Evolutionary conservation across 202 grass and related monocot genomes (phyloP).

Genomic region (Tripidium arundinaceum): DNA sequence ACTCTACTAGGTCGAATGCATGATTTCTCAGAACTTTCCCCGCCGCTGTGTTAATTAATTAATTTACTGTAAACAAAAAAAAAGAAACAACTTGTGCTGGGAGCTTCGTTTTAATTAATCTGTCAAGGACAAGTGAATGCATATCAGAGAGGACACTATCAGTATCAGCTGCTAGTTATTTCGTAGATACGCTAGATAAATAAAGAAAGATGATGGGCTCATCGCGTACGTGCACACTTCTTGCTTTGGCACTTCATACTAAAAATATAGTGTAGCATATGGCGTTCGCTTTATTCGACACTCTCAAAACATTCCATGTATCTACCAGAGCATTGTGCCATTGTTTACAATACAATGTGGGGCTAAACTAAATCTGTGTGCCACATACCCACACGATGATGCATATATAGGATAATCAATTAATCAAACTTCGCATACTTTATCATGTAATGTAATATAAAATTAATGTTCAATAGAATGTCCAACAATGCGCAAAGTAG

Average conservation of each 20-base stretch:
- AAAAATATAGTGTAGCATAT: background rate
- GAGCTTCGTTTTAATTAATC: too few relatives aligned
- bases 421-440: background rate
- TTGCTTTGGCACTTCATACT: background rate
- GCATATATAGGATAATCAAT: too few relatives aligned
- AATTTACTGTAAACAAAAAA: too few relatives aligned
- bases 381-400: too few relatives aligned
- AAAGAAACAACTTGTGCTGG: too few relatives aligned
- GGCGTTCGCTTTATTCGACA: slow-evolving; percentile 32
- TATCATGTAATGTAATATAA: too few relatives aligned
- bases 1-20: too few relatives aligned
- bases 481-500: background rate
- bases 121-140: too few relatives aligned
- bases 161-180: background rate
- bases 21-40: too few relatives aligned
- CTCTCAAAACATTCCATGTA: slow-evolving; percentile 15
- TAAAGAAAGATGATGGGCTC: background rate
- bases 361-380: too few relatives aligned
- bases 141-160: background rate
- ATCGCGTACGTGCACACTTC: background rate
- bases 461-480: too few relatives aligned
- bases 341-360: background rate
- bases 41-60: background rate
- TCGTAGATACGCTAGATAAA: too few relatives aligned
- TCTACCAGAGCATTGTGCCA: background rate